Evolutionary conservation across 345 rosid genomes (phyloP), one percentile per base, ranked within the genome.

Genomic region (Acer campestre): DNA sequence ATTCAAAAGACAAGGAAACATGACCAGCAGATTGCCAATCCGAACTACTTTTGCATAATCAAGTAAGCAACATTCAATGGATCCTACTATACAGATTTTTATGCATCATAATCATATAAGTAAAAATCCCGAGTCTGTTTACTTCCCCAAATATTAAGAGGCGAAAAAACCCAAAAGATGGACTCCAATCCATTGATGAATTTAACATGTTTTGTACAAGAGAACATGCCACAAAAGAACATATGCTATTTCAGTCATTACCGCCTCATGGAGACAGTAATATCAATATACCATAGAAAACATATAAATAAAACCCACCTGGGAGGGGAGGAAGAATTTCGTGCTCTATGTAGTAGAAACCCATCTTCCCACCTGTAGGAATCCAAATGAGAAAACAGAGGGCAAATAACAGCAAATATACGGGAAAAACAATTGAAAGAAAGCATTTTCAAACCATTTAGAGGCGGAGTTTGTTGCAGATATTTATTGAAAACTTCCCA

Each of bases 281-380:
- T 58, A 67, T 8, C 12, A 16, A 40, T 48, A 16, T 46, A 35
- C 7, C 53, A 29, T 25, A 61, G 16, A 22, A 20, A 61, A 46
- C 20, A 64, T 31, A 35, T 40, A 22, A 61, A 40, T 59, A 48
- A 7, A 80, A 81, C 89, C 27, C 56, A 96, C 99, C 93, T 46
- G 99, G 97, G 18, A 96, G 97, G 23, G 97, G 98, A 70, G 99
- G 99, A 65, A 94, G 92, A 79, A 96, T 96, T 87, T 96, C 99
- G 68, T 96, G 93, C 70, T 96, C 98, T 85, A 87, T 94, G 88
- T 91, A 96, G 86, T 89, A 96, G 83, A 90, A 96, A 72, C 99
- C 97, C n/a, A 96, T 85, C 85, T 92, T 96, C 66, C 99, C 97
- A 84, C 88, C 98, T 93, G 71, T 11, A 66, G 35, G 70, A 77